A percentile compares a stretch with the other conserved stretches of the same genome.
These are phyloP conservation scores for Suillus decipiens DNA, from an alignment of 768 basidiomycete species.

Conservation along the genomic window DNA sequence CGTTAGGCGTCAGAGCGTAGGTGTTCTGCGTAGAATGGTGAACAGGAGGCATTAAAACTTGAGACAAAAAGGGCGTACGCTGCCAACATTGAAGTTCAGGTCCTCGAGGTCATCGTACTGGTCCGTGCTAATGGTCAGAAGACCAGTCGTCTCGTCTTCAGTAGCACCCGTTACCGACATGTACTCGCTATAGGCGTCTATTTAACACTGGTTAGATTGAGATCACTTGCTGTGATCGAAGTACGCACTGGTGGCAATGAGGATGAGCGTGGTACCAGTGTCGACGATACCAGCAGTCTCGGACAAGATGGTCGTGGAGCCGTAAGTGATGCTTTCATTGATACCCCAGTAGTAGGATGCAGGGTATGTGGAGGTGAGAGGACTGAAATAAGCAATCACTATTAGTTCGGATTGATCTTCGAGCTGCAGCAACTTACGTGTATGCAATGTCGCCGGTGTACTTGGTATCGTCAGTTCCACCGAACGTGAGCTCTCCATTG, in stretches of 20 bases:
- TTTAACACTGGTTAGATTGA: constrained; percentile 4
- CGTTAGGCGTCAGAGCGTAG: not conserved
- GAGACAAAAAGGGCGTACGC: not conserved
- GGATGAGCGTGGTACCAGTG: constrained; percentile 44
- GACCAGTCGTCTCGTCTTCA: constrained; percentile 21
- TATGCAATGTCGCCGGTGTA: constrained; percentile 37
- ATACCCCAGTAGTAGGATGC: constrained; percentile 60
- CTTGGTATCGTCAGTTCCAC: constrained; percentile 24
- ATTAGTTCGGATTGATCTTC: not conserved
- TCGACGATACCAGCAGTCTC: constrained; percentile 37
- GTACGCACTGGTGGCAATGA: constrained; percentile 43
- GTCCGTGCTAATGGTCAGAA: constrained; percentile 15
- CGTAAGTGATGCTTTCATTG: constrained; percentile 55
- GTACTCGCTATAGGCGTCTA: constrained; percentile 47
- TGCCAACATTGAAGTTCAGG: constrained; percentile 16
- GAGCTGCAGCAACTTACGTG: constrained; percentile 27
- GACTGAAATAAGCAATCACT: not conserved
- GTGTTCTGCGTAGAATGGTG: not conserved
- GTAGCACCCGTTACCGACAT: constrained; percentile 44
- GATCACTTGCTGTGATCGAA: constrained; percentile 3
- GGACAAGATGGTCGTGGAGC: constrained; percentile 45
- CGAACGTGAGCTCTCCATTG: constrained; percentile 28
- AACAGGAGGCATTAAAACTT: not conserved
- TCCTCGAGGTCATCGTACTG: constrained; percentile 11
- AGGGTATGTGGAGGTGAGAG: constrained; percentile 43